Evolutionary conservation across 2,329 filamentous ascomycete genomes (phyloP).

Genomic region (Westerdykella aurantiaca): DNA sequence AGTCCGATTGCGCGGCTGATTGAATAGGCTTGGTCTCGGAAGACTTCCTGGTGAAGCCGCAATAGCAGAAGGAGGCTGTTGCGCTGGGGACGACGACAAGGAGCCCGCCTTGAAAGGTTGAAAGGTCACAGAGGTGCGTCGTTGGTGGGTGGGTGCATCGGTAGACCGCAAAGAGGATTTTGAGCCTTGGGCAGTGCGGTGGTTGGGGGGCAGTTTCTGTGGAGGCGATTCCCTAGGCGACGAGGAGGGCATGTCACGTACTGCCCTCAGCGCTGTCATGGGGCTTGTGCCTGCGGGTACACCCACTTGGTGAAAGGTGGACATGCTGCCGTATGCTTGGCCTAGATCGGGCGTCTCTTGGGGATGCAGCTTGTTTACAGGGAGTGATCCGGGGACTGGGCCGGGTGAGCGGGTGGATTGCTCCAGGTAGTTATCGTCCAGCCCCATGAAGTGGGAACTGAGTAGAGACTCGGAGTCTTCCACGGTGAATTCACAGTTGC

Average conservation of each 20-base stretch:
- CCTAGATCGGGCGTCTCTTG: conserved; percentile 55
- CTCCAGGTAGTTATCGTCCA: conserved; percentile 80
- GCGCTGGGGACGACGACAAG: conserved; percentile 79
- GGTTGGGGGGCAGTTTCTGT: conserved; percentile 45
- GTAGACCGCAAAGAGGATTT: conserved; percentile 47
- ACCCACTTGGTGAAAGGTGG: conserved; percentile 77
- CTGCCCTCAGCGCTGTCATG: conserved; percentile 72
- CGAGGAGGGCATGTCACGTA: conserved; percentile 50
- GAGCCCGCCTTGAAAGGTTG: conserved; percentile 96
- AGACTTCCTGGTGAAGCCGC: conserved; percentile 45
- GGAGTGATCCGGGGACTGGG: conserved; percentile 67
- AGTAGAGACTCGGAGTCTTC: conserved; percentile 86
- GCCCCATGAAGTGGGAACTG: conserved; percentile 87
- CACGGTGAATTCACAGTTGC: conserved; percentile 82
- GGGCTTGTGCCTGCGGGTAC: conserved; percentile 75
- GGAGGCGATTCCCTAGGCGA: conserved; percentile 49
- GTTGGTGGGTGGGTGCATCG: conserved; percentile 49
- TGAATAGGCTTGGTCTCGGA: conserved; percentile 26
- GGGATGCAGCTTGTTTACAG: conserved; percentile 51
- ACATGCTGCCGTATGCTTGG: conserved; percentile 83
- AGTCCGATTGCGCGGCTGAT: conserved; percentile 60
- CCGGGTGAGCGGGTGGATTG: conserved; percentile 54
- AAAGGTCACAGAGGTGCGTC: conserved; percentile 81
- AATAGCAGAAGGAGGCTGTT: conserved; percentile 42
- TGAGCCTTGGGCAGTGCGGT: conserved; percentile 42